Percentiles rank a stretch among this genome's conserved stretches.
phyloP scores from a whole-genome alignment of 148 eudicot species.

The Rhododendron ovatum region DNA sequence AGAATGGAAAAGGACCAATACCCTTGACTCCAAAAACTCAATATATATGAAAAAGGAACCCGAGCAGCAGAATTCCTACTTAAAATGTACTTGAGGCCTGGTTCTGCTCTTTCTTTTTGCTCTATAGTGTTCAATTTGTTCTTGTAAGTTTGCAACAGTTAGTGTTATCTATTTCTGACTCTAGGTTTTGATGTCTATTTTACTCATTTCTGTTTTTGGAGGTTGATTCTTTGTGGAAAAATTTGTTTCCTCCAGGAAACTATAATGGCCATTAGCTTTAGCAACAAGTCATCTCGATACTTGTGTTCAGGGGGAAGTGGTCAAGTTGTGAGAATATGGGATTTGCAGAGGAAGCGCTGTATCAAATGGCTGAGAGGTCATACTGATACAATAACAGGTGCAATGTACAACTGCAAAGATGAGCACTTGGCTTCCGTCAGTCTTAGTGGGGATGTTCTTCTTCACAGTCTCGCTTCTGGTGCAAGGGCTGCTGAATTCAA shows the following conservation, averaged over 20 bases:
- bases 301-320: slow-evolving; percentile 87
- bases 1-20: neutral
- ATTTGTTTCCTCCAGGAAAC: slow-evolving; percentile 49
- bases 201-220: neutral
- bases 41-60: neutral
- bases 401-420: slow-evolving; percentile 83
- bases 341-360: slow-evolving; percentile 88
- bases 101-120: neutral
- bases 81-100: neutral
- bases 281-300: slow-evolving; percentile 87
- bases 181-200: neutral
- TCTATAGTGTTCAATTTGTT: neutral
- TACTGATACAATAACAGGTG: slow-evolving; percentile 74
- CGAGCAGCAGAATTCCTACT: neutral
- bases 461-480: slow-evolving; percentile 96
- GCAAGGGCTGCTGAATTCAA: slow-evolving; percentile 76
- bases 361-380: slow-evolving; percentile 96
- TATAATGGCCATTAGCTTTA: slow-evolving; percentile 61
- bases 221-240: neutral
- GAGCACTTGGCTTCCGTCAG: slow-evolving; percentile 96
- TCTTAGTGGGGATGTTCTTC: slow-evolving; percentile 73
- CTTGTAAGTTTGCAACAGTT: neutral
- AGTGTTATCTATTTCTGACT: neutral
- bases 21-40: neutral
- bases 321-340: slow-evolving; percentile 93